Evolutionary conservation across 2,329 filamentous ascomycete genomes (phyloP).

Genomic region (Nemania diffusa): DNA sequence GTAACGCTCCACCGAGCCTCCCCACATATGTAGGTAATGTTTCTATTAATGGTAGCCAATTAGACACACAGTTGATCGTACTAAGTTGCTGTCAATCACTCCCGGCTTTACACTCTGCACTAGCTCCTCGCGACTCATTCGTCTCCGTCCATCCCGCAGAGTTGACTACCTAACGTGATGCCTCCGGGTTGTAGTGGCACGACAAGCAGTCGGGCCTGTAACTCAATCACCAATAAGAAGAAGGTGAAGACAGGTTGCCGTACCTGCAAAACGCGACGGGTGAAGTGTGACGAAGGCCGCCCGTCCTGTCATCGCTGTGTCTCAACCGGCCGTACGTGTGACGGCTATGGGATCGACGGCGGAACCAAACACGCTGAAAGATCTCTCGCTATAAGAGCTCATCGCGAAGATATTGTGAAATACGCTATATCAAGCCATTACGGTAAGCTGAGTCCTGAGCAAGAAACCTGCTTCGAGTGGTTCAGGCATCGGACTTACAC

Average conservation of each 20-base stretch:
- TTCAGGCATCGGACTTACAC: slow-evolving; percentile 54
- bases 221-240: slow-evolving; percentile 2
- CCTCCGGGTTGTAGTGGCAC: not conserved
- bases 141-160: not conserved
- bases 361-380: slow-evolving; percentile 25
- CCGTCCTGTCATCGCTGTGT: slow-evolving; percentile 45
- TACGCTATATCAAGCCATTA: slow-evolving; percentile 23
- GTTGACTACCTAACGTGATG: not conserved
- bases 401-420: not conserved
- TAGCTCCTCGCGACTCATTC: not conserved
- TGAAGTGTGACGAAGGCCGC: slow-evolving; percentile 48
- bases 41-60: not conserved
- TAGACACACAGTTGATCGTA: too few species aligned
- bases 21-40: too few species aligned
- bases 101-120: too few species aligned
- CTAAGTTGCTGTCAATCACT: too few species aligned
- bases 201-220: not conserved
- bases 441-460: slow-evolving; percentile 41
- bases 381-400: slow-evolving; percentile 35
- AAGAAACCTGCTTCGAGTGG: slow-evolving; percentile 54
- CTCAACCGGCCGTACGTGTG: slow-evolving; percentile 46
- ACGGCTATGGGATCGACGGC: slow-evolving; percentile 47
- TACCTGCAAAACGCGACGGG: slow-evolving; percentile 47
- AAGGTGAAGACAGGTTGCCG: slow-evolving; percentile 46
- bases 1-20: too few species aligned